phyloP scores from a whole-genome alignment of 306 rosid species.

The Citrullus colocynthis region DNA sequence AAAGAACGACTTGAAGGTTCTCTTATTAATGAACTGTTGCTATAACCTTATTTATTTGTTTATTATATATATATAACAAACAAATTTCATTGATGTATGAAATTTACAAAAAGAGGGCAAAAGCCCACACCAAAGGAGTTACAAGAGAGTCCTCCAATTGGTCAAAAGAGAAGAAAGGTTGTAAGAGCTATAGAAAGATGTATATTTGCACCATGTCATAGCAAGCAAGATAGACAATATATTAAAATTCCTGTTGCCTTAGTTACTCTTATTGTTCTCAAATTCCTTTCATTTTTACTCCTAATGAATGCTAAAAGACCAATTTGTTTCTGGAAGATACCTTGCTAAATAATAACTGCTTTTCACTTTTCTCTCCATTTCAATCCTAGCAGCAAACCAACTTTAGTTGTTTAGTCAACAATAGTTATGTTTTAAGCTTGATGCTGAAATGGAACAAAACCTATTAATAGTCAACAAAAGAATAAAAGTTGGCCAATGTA shows the following conservation, averaged over 20 bases:
- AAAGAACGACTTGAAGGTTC: conserved; percentile 96
- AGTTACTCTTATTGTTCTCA: not conserved
- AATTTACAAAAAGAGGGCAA: too few species aligned
- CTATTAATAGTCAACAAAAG: too few species aligned
- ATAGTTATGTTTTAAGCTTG: not conserved
- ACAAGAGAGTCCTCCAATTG: too few species aligned
- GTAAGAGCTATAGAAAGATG: too few species aligned
- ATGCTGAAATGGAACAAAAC: not conserved
- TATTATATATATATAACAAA: too few species aligned
- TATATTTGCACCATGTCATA: too few species aligned
- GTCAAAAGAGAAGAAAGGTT: too few species aligned
- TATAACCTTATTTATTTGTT: not conserved
- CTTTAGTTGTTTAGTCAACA: not conserved
- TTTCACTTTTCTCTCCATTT: not conserved
- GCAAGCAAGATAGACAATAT: too few species aligned
- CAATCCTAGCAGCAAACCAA: not conserved
- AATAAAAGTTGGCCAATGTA: not conserved
- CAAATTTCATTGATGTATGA: too few species aligned
- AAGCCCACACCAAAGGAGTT: too few species aligned
- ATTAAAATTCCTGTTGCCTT: not conserved
- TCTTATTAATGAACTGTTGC: not conserved
- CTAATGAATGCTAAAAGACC: not conserved
- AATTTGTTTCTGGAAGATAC: not conserved
- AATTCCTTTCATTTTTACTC: not conserved
- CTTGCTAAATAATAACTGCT: not conserved